Evolutionary conservation across 1,284 basidiomycete genomes (phyloP), one percentile per base, ranked within the genome.

Genomic region (Sporisorium sorghi): DNA sequence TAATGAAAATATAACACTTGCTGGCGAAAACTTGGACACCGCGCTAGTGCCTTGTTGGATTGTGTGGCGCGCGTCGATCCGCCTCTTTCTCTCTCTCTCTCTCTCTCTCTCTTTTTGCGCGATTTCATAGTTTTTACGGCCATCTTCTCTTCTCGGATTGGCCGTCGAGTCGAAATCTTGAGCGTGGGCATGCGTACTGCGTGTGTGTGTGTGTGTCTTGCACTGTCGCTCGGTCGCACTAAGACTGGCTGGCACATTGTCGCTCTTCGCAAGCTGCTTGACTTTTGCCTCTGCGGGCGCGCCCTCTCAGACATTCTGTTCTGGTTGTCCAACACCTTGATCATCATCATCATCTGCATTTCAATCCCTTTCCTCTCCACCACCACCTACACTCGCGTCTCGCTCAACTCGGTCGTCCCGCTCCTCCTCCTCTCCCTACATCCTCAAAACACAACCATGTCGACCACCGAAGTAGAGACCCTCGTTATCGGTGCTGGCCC

Each of bases 401-500:
- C 35, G 48, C 52, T 23, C 43, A 46, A 23, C 17, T 56, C 23
- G 24, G 28, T 54, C n/a, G n/a, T n/a, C n/a, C n/a, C n/a, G n/a
- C n/a, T 11, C 49, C n/a, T n/a, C 37, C 28, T 28, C 9, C 19
- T 37, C 15, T 7, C 19, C 11, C 32, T n/a, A 9, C 17, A 30
- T 7, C 32, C 6, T 32, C 30, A 12, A 9, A 5, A 37, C 48
- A 42, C 46, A 28, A 46, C 12, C 26, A 75, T 75, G 73, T 71
- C 73, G 37, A 52, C 52, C 40, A 67, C 64, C 47, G 57, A 78
- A 73, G 80, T 84, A 49, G 82, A 84, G 70, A 79, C 78, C 26
- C 79, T 84, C 53, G 83, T 84, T 47, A 83, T 84, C 59, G 83
- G 83, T 55, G 83, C 83, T 21, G 81, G 80, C 51, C 84, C 76